Evolutionary conservation across 169 alveolate species (phyloP), one percentile per base, ranked within the genome.

Genomic region (Plasmodium malariae): DNA sequence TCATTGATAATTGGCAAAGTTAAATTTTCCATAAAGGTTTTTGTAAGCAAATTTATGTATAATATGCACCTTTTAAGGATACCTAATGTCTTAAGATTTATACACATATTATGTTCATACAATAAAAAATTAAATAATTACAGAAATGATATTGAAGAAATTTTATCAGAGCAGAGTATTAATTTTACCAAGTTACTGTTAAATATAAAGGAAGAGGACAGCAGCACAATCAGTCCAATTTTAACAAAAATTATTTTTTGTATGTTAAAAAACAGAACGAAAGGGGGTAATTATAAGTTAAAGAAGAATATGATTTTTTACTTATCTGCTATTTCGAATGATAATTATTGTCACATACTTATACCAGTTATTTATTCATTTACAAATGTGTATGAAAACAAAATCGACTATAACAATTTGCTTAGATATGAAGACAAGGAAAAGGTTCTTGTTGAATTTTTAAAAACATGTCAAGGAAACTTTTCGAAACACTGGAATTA

Each of bases 221-320:
- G 43, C 28, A 34, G 45, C 36, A 26, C 11, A 11, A 60, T 86
- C 55, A 86, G 40, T n/a, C 92, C 87, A 5, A 55, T 86, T 3
- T 69, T 86, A 73, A 57, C 70, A 54, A 86, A 86, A 86, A 86
- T 86, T n/a, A 86, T 86, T 55, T 86, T 86, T 51, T 86, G 87
- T 36, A 17, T 86, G 30, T 69, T 86, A 86, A 70, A 65, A 86
- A 86, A 71, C 28, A 60, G 37, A 54, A 36, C 51, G 62, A 71
- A 71, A 86, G 70, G 57, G 34, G 71, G 87, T 24, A 43, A 59
- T 26, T 40, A 45, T 30, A 86, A 86, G 45, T 40, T 69, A 26
- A 37, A 60, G 59, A 86, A 55, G n/a, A 69, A 86, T 70, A 70
- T 86, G 17, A 70, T 86, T 59, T 86, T 86, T 86, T 86, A 86